These are phyloP conservation scores for Cutaneotrichosporon cyanovorans DNA, from an alignment of 1,284 basidiomycete species.

Conservation along the genomic window DNA sequence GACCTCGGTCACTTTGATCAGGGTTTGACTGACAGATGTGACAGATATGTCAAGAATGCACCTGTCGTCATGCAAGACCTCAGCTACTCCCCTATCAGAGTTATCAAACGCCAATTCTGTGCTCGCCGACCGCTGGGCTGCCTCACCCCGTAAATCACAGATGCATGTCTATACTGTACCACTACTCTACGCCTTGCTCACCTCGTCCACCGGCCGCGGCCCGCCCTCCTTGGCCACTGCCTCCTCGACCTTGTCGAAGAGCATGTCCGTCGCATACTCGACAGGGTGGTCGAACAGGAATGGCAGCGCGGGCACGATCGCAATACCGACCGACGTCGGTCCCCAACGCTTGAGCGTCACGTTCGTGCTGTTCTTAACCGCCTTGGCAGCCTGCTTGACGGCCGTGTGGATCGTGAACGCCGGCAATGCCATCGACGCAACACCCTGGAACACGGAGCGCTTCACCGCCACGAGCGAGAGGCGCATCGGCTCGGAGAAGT, in stretches of 20 bases:
- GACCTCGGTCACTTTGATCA: no score
- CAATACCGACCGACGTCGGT: slow-evolving; percentile 56
- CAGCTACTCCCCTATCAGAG: no score
- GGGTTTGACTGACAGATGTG: no score
- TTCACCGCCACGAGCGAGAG: slow-evolving; percentile 64
- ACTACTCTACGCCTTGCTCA: not conserved
- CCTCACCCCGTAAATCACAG: no score
- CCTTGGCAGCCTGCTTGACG: slow-evolving; percentile 63
- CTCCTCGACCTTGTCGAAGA: slow-evolving; percentile 49
- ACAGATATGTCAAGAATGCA: no score
- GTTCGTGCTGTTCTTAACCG: slow-evolving; percentile 7
- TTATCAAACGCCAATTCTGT: no score
- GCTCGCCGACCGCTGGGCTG: no score
- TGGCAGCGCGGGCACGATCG: slow-evolving; percentile 69
- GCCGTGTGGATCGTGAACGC: slow-evolving; percentile 67
- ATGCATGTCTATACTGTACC: no score
- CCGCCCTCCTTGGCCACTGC: slow-evolving; percentile 22
- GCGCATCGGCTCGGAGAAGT: slow-evolving; percentile 69
- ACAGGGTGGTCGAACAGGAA: slow-evolving; percentile 71
- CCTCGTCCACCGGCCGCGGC: not conserved
- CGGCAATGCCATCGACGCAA: slow-evolving; percentile 49
- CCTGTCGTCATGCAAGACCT: no score
- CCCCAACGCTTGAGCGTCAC: slow-evolving; percentile 65
- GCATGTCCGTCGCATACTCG: slow-evolving; percentile 47
- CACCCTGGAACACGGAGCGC: slow-evolving; percentile 75